Evolutionary conservation across 2,329 filamentous ascomycete genomes (phyloP), one percentile per base, ranked within the genome.

Genomic region (Penicillium sp.): DNA sequence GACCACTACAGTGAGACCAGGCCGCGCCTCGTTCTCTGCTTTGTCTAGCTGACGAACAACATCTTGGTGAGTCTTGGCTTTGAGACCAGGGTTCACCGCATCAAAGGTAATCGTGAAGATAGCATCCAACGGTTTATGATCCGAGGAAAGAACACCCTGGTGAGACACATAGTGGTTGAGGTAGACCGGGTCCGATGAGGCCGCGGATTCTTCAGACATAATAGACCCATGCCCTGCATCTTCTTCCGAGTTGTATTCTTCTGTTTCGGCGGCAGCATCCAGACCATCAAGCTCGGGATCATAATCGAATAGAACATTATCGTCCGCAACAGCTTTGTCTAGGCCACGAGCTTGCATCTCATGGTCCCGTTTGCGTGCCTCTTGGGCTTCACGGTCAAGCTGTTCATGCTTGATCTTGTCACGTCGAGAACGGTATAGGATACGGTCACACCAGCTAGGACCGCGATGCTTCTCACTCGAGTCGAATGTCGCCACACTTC

Each of bases 361-460:
- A 56, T 91, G 87, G 61, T 97, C 92, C 58, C 83, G 88, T 64
- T 84, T 87, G 60, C 83, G 85, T 0, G 88, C 82, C 19, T 87
- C 83, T 52, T 85, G 83, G 55, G 87, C 84, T 51, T 93, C 87
- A 51, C 79, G 79, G 1, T 83, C 69, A 52, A 83, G 86, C 31
- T 77, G 77, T 47, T 92, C 85, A 62, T 91, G 88, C 3, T 80
- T 80, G 23, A 87, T 75, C 59, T 83, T 87, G 66, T 94, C 87
- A 43, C 80, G 83, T 36, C 88, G 84, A 2, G 91, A 94, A 7
- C 93, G 83, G 71, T 87, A 99, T 1, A 99, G 75, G 42, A 99
- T 92, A 14, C 94, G 88, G 75, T 99, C 94, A 71, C 94, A 99
- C 93, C 94, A 99, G 69, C 92, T 96, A 2, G 94, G 94, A 2